Base-by-base conservation (phyloP, 768 basidiomycete species). In the Termitomyces sp. region DNA sequence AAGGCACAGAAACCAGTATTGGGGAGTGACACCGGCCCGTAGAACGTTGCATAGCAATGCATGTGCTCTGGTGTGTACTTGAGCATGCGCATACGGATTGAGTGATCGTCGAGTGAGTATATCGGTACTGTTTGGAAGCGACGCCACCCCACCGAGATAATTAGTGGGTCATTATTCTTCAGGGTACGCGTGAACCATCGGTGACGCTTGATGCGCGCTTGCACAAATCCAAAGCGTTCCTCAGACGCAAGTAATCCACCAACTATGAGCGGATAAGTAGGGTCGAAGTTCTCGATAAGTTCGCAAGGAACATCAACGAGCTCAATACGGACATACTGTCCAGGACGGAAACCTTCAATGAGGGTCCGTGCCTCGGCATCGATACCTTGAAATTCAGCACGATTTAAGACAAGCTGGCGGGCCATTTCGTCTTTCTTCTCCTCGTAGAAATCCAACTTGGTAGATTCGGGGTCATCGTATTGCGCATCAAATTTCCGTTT, bases 1-100 rank as follows among this genome's bases (percentile, higher is more conserved):
- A 99, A 98, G 2, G 96, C 90, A 70, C 97, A 98, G 74, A 99
- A 95, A 32, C 95, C 94, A 0, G 93, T 97, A 72, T 97, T 97
- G 22, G 95, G 96, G 0, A 92, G 76, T 2, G 93, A 77, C 22
- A 93, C 86, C 7, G 97, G 96, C 0, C 94, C 96, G 67, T 95
- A 99, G 72, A 98, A 97, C 2, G 95, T 97, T 2, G 95, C 96
- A 67, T 88, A 96, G 67, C 97, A 99, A 69, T 99, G 97, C 97
- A 96, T 98, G 67, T 99, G 97, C 73, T 99, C 97, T 0, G 97
- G 97, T 0, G 97, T 98, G 69, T 99, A 99, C 74, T 99, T 99
- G 75, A 99, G 89, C 88, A 98, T 91, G 36, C 97, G 92, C 87
- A 98, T 97, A 18, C 97, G 90, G 63, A 98, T 96, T 10, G 90